phyloP scores from a whole-genome alignment of 1,284 basidiomycete genomes.

The Ceratobasidium sp. region DNA sequence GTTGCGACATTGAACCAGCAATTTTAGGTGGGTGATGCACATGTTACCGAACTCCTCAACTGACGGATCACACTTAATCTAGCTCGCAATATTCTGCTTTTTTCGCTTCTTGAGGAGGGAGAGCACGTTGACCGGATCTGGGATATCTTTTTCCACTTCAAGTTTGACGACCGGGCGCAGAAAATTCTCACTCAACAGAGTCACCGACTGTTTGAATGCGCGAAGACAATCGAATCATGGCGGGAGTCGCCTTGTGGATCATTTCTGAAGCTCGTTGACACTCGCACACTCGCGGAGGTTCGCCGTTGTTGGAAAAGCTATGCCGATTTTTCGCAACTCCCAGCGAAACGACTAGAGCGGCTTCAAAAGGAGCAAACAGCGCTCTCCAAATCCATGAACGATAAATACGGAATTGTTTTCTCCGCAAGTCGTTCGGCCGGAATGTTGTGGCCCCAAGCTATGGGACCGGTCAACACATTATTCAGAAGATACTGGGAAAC shows the following conservation, averaged over 20 bases:
- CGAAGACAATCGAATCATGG: background rate
- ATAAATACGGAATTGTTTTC: background rate
- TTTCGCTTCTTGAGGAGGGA: background rate
- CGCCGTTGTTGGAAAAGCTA: conserved; percentile 19
- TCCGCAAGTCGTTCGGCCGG: conserved; percentile 18
- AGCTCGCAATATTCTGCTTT: conserved; percentile 26
- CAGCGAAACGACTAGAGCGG: background rate
- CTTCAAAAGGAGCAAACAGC: background rate
- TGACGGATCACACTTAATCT: no score
- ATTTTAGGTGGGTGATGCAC: conserved; percentile 5
- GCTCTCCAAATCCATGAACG: background rate
- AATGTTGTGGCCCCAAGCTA: conserved; percentile 7
- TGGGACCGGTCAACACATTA: background rate
- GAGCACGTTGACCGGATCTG: conserved; percentile 3
- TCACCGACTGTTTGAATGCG: background rate
- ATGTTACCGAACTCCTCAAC: conserved; percentile 56
- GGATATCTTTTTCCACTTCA: conserved; percentile 40
- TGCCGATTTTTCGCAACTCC: background rate
- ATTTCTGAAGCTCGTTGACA: conserved; percentile 3
- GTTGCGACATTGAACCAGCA: conserved; percentile 58
- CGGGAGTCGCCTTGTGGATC: background rate
- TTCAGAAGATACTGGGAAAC: conserved; percentile 34
- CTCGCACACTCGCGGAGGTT: background rate
- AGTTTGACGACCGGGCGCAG: conserved; percentile 1
- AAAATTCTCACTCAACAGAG: background rate